Evolutionary conservation across 257 asterid species (phyloP), one percentile per base, ranked within the genome.

Genomic region (Petunia secreta): DNA sequence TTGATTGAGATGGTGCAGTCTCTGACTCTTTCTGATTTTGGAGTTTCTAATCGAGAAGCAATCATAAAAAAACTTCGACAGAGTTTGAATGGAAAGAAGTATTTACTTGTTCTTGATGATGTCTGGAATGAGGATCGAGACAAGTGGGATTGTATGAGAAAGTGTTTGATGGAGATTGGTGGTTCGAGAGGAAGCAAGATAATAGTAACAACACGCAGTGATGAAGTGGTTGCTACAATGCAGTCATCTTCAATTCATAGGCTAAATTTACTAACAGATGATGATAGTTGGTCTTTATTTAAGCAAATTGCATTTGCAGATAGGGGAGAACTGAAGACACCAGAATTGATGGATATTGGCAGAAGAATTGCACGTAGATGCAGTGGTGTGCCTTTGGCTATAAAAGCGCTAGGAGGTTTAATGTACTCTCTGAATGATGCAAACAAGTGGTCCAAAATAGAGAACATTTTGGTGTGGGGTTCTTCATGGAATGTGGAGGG

Each of bases 71-170:
- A 34, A 44, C 65, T 80, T n/a, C 16, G 4, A 5, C 40, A 73
- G 38, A 54, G 15, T 43, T 74, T 80, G 69, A 57, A 53, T 6
- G 78, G 79, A 16, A 80, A 80, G 50, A 74, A 40, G 34, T 68
- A 68, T 58, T 15, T 80, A 1, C 43, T 80, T 13, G 77, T 80
- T 10, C 71, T 80, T 2, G 83, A 80, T 69, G 83, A 80, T 44
- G 53, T 74, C 43, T 80, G 83, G 79, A 52, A 80, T n/a, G 63
- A 80, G 65, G 55, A 50, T 39, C 6, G 37, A 14, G 52, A n/a
- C 15, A 65, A 39, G 15, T 65, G 74, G 74, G 74, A 65, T 37
- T 37, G 50, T 65, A 37, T 65, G 74, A 65, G 74, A 46, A 65
- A 8, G 52, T 65, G 74, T 53, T 36, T 79, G 76, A 11, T 10